These are phyloP conservation scores for Rutstroemia sp. DNA, from an alignment of 2,329 filamentous ascomycete species.

Conservation along the genomic window DNA sequence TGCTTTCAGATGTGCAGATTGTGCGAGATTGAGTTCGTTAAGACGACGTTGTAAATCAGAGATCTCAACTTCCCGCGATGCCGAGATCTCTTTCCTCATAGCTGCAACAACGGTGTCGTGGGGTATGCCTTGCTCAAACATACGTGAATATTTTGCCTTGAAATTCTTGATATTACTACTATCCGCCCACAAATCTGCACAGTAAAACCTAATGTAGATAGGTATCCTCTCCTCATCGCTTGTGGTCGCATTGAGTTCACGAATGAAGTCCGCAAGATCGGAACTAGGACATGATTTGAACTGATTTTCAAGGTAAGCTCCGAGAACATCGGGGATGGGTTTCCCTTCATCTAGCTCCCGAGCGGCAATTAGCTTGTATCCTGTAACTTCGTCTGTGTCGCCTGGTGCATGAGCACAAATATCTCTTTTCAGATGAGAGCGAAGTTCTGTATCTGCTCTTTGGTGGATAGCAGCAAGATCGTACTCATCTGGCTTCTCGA, in stretches of 20 bases:
- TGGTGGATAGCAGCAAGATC: conserved; percentile 21
- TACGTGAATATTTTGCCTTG: conserved; percentile 25
- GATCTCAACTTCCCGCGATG: conserved; percentile 14
- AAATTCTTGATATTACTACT: conserved; percentile 20
- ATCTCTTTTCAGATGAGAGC: conserved; percentile 20
- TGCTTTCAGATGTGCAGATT: conserved; percentile 24
- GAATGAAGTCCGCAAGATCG: conserved; percentile 11
- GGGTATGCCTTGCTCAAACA: conserved; percentile 20
- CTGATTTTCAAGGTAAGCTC: conserved; percentile 12
- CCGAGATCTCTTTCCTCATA: conserved; percentile 23
- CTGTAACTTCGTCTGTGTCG: conserved; percentile 8
- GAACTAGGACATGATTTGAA: conserved; percentile 6
- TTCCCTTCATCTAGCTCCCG: conserved; percentile 13
- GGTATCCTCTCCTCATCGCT: conserved; percentile 20
- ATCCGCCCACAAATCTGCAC: conserved; percentile 15
- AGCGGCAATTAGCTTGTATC: conserved; percentile 7
- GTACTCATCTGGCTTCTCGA: conserved; percentile 15
- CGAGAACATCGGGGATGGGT: conserved; percentile 14
- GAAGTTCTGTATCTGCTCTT: conserved; percentile 16
- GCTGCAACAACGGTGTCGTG: conserved; percentile 22
- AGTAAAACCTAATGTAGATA: conserved; percentile 25
- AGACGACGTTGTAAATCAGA: conserved; percentile 15
- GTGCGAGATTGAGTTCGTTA: conserved; percentile 24
- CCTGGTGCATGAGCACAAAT: conserved; percentile 14
- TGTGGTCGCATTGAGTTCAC: conserved; percentile 14